Evolutionary conservation across 495 filamentous ascomycete species (phyloP), one percentile per base, ranked within the genome.

Genomic region (Annulohypoxylon stygium): DNA sequence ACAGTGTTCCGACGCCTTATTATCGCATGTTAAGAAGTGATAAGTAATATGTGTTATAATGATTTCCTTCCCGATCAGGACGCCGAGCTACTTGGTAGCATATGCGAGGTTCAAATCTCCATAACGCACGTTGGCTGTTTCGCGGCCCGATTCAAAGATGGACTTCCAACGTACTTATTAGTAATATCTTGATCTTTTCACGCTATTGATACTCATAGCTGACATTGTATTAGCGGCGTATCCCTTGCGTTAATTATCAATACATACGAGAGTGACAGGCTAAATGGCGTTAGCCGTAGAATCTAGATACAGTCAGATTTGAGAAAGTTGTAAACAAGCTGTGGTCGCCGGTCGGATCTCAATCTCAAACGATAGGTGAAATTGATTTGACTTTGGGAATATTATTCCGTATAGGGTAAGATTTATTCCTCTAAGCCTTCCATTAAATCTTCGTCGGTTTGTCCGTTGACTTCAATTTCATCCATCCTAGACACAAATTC

Each of bases 401-500:
- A 1, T 1, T 12, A 39, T 9, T 39, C 7, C 36, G 14, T 4
- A 16, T 1, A 11, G 14, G 41, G 4, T 45, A 3, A 14, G 5
- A n/a, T 45, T 45, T n/a, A 55, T 55, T 16, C 14, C 36, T 16
- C 14, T 45, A 2, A 0, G 2, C 23, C 10, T 16, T 67, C 50
- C 43, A 5, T 61, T 51, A 5, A 58, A 2, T 73, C 18, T 12
- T 37, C 25, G 2, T 57, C 47, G 0, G 2, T 68, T 33, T 73
- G 71, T 0, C 61, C 69, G n/a, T 69, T 62, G 8, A 71, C 51
- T 4, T 74, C 77, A 43, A 93, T 86, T 16, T 86, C 83, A 64
- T 86, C 83, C 93, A 97, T 96, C 25, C 88, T 82, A 10, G 84
- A 74, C 4, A 91, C 86, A 77, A 97, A 97, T 59, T 97, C 92